A percentile compares a stretch with the other conserved stretches of the same genome.
Conservation (phyloP, 345 rosid genomes). For the Lumnitzera racemosa region DNA sequence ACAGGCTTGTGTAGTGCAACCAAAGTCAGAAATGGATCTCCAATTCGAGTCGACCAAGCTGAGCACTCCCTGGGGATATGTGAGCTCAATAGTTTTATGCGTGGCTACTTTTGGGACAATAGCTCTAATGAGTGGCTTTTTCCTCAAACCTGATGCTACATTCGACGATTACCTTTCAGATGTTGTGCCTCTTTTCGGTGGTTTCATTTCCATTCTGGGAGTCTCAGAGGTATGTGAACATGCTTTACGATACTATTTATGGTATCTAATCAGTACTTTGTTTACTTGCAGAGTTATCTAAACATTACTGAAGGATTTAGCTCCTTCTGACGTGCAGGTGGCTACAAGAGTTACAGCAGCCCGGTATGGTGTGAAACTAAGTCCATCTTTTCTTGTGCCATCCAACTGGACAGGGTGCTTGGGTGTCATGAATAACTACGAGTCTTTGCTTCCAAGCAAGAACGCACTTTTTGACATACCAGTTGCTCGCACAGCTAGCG, state of each 20-base stretch:
- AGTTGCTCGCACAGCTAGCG: slow-evolving; percentile 81
- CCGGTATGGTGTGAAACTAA: slow-evolving; percentile 56
- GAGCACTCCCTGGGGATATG: slow-evolving; percentile 85
- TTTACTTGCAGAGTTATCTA: neutral
- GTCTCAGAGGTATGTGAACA: slow-evolving; percentile 67
- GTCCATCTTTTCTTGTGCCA: slow-evolving; percentile 91
- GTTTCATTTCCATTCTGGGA: slow-evolving; percentile 73
- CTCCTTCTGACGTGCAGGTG: slow-evolving; percentile 37
- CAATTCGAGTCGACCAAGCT: slow-evolving; percentile 72
- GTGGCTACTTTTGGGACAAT: slow-evolving; percentile 85
- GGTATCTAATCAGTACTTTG: neutral
- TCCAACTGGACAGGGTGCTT: slow-evolving; percentile 95
- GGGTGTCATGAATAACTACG: slow-evolving; percentile 90
- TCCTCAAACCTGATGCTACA: slow-evolving; percentile 84
- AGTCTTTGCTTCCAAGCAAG: slow-evolving; percentile 79
- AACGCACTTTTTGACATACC: slow-evolving; percentile 87
- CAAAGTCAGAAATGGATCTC: slow-evolving; percentile 81
- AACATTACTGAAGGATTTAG: neutral
- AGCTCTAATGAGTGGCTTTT: slow-evolving; percentile 86
- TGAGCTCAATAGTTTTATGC: slow-evolving; percentile 50
- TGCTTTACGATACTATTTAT: neutral
- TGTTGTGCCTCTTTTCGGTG: slow-evolving; percentile 77
- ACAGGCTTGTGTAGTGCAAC: slow-evolving; percentile 92
- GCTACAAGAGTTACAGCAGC: slow-evolving; percentile 81
- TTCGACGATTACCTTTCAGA: slow-evolving; percentile 71